phyloP scores from a whole-genome alignment of 257 asterid species.

The Jaltomata sinuosa region DNA sequence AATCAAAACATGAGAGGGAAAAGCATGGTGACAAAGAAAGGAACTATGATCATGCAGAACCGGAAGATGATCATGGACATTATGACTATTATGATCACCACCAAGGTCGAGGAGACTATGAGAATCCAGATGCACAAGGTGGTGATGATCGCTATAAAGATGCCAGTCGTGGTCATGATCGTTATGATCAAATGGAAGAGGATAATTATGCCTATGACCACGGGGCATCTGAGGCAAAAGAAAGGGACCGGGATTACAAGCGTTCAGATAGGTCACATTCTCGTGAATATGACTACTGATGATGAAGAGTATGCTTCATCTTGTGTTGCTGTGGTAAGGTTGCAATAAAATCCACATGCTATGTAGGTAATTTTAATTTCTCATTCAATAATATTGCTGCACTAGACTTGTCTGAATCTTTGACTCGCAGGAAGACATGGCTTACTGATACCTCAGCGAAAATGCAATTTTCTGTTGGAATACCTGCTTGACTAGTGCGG shows the following conservation, averaged over 20 bases:
- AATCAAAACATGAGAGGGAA: slow-evolving; percentile 28
- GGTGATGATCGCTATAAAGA: slow-evolving; percentile 55
- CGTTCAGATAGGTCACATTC: slow-evolving; percentile 53
- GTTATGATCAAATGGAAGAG: slow-evolving; percentile 70
- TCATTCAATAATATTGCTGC: not conserved
- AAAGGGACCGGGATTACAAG: slow-evolving; percentile 29
- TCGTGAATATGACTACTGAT: slow-evolving; percentile 24
- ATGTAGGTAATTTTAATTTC: not conserved
- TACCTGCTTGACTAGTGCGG: not conserved
- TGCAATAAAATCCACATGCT: not conserved
- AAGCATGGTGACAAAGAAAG: slow-evolving; percentile 34
- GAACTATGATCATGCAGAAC: slow-evolving; percentile 27
- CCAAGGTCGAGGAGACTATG: slow-evolving; percentile 38
- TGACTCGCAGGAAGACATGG: not conserved
- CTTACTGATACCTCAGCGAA: not conserved
- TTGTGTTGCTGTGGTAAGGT: slow-evolving; percentile 2
- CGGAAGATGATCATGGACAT: slow-evolving; percentile 43
- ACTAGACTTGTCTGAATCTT: not conserved
- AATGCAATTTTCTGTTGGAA: not conserved
- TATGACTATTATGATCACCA: slow-evolving; percentile 49
- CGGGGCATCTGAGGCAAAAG: slow-evolving; percentile 43
- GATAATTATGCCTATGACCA: slow-evolving; percentile 59
- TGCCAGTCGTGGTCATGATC: slow-evolving; percentile 42
- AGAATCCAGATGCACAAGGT: slow-evolving; percentile 32
- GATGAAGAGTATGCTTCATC: not conserved